Percentiles rank a stretch among this genome's conserved stretches.
phyloP scores from a whole-genome alignment of 2,329 filamentous ascomycete species.

The Sclerotinia subarctica region DNA sequence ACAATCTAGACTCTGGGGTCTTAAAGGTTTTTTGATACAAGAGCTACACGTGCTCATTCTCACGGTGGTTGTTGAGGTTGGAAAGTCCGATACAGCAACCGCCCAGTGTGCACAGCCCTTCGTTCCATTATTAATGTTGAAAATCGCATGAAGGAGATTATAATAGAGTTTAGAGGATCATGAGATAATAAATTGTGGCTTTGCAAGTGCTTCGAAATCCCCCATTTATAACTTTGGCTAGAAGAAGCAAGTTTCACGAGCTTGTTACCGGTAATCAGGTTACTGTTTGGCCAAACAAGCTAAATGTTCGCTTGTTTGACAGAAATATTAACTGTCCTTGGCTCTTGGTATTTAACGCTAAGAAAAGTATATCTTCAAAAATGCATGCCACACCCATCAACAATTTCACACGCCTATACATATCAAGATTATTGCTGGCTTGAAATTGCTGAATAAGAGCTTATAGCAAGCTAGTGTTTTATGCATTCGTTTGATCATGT shows the following conservation, averaged over 20 bases:
- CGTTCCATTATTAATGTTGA: not conserved
- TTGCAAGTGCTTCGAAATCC: not conserved
- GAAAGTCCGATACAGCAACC: not conserved
- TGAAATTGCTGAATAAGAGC: not conserved
- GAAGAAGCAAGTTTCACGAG: not conserved
- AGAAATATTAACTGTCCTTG: not conserved
- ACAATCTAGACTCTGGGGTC: no score
- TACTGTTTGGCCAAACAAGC: not conserved
- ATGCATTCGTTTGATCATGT: not conserved
- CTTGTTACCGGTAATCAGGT: not conserved
- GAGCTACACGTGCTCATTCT: not conserved
- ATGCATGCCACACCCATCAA: slow-evolving; percentile 2
- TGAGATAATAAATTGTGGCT: not conserved
- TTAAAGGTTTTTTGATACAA: not conserved
- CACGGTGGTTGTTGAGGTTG: not conserved
- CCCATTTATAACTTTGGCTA: not conserved
- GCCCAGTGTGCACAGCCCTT: not conserved
- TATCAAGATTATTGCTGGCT: not conserved
- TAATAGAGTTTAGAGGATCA: not conserved
- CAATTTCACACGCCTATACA: not conserved
- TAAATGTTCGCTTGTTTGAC: not conserved
- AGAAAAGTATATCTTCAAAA: slow-evolving; percentile 3
- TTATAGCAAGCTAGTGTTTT: not conserved
- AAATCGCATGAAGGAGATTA: not conserved
- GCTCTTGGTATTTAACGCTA: not conserved